Base-by-base conservation (phyloP, 2,329 filamentous ascomycete species). In the Eutypa lata region DNA sequence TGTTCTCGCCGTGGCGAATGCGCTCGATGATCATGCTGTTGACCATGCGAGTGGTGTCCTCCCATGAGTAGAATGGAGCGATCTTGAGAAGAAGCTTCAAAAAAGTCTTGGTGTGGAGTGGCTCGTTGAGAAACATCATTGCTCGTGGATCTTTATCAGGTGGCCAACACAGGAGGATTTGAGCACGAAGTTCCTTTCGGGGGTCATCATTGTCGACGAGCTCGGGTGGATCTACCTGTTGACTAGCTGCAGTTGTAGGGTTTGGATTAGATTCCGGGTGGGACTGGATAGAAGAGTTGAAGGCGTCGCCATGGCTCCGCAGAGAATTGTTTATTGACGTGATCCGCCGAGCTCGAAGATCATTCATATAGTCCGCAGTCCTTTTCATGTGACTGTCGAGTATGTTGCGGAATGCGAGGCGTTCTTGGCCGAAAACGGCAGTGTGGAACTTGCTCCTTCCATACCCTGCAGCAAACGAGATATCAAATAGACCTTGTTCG, bases 21-120 rank as follows among this genome's bases (percentile, higher is more conserved):
- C 42, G 42, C 42, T 45, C 42, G 22, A 45, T 45, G 21, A 45
- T 45, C 42, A 45, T 45, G 22, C 42, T 45, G 22, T 45, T 45
- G 22, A 45, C 42, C 42, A 45, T 45, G n/a, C 42, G 42, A 21
- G 42, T 26, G 8, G 42, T 45, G 22, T 45, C 42, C 14, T 45
- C 42, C 42, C 42, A 45, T 4, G 42, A 45, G 22, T 45, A 45
- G 22, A 24, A 26, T 10, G 42, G 42, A 24, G 42, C 42, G 5
- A 45, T 21, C 22, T 45, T 45, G 5, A 45, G 42, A 24, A 45
- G 22, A 18, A 45, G 19, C 42, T 45, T 45, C 21, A 45, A 21
- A 24, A 45, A 45, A 4, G 42, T 24, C 11, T 24, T 21, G 11
- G 42, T 45, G 22, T 45, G 42, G 7, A 45, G 24, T 8, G 21